Evolutionary conservation across 257 asterid genomes (phyloP).

Genomic region (Nicotiana undulata): DNA sequence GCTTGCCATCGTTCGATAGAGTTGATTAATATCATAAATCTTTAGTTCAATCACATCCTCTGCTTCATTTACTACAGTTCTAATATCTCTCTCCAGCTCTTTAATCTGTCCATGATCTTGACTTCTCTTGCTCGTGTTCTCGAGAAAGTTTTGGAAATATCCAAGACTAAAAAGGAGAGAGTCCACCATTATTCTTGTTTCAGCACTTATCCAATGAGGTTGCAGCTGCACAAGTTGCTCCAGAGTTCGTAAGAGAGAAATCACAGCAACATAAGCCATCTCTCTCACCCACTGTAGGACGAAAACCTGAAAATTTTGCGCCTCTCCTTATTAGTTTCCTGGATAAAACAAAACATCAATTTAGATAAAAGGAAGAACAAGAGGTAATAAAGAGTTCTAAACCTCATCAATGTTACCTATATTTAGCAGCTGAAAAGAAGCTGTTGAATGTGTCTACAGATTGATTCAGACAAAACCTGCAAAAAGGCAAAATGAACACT

Average conservation of each 20-base stretch:
- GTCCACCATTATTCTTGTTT: neutral
- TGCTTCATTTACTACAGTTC: neutral
- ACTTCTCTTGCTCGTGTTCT: neutral
- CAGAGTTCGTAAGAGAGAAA: neutral
- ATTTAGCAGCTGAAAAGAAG: neutral
- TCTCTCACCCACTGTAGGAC: neutral
- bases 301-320: too few relatives aligned
- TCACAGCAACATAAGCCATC: neutral
- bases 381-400: too few relatives aligned
- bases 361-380: too few relatives aligned
- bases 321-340: too few relatives aligned
- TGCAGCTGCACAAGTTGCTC: neutral
- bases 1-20: too few relatives aligned
- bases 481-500: neutral
- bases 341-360: too few relatives aligned
- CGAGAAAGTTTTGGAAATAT: neutral
- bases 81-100: neutral
- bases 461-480: neutral
- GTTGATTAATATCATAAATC: neutral
- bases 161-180: neutral
- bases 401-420: too few relatives aligned
- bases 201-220: neutral
- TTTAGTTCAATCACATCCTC: neutral
- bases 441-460: neutral
- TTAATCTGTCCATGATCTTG: neutral